Conservation (phyloP, 2,329 filamentous ascomycete species). For the Chaetomium sp. region DNA sequence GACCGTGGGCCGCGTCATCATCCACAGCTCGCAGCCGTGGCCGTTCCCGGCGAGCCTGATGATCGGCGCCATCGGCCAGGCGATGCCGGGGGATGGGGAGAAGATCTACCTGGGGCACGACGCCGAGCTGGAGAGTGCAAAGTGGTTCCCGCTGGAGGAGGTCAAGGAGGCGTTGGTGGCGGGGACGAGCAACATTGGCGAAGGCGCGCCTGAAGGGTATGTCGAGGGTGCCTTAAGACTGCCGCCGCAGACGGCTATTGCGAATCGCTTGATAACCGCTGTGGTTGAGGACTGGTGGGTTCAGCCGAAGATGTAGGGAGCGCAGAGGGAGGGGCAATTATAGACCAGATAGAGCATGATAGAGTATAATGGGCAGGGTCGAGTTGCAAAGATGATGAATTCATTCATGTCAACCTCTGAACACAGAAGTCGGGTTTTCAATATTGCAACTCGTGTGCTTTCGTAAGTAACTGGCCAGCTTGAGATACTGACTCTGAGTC, state of each 20-base stretch:
- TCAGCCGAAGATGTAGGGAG: conserved; percentile 53
- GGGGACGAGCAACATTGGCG: conserved; percentile 69
- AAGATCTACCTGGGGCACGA: conserved; percentile 82
- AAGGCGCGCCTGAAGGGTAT: conserved; percentile 65
- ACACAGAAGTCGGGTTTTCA: background rate
- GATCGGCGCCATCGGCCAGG: conserved; percentile 87
- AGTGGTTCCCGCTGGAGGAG: conserved; percentile 84
- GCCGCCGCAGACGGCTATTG: conserved; percentile 87
- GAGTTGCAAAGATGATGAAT: background rate
- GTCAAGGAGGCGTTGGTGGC: conserved; percentile 71
- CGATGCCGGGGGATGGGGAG: conserved; percentile 73
- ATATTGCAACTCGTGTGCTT: too few relatives aligned
- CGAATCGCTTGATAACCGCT: conserved; percentile 80
- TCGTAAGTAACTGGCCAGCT: background rate
- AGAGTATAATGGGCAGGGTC: background rate
- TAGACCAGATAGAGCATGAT: conserved; percentile 13
- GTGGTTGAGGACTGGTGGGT: conserved; percentile 75
- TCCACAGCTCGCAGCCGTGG: conserved; percentile 86
- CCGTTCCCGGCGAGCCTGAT: conserved; percentile 83
- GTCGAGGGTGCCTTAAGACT: conserved; percentile 77
- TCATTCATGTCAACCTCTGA: background rate
- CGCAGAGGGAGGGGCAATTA: background rate
- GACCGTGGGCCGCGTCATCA: conserved; percentile 71
- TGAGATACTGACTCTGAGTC: too few relatives aligned
- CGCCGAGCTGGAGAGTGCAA: conserved; percentile 85